These are phyloP conservation scores for Ichthyophthirius multifiliis DNA, from an alignment of 169 alveolate genomes.

Conservation along the genomic window DNA sequence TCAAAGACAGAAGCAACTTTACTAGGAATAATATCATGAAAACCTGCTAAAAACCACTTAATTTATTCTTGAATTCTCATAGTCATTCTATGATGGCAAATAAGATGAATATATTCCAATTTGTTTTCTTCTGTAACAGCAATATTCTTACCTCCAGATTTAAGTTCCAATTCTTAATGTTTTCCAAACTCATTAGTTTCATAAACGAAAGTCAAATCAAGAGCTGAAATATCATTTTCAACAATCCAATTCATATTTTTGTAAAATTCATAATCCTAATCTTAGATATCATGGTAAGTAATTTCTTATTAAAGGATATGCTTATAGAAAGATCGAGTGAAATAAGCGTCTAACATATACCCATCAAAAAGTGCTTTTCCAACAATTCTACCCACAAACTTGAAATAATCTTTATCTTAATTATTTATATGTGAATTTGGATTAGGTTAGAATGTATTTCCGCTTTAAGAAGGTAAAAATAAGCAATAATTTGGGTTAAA, in stretches of 20 bases:
- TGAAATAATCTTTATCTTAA: conserved; percentile 96
- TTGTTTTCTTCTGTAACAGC: conserved; percentile 92
- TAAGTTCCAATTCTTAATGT: conserved; percentile 91
- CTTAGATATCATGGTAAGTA: conserved; percentile 96
- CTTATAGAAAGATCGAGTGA: conserved; percentile 97
- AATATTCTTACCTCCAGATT: conserved; percentile 93
- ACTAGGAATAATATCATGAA: conserved; percentile 96
- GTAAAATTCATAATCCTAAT: conserved; percentile 96
- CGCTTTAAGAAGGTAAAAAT: conserved; percentile 80
- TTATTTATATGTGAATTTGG: conserved; percentile 93
- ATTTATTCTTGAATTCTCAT: conserved; percentile 93
- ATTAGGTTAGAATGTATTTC: conserved; percentile 95
- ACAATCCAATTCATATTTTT: conserved; percentile 93
- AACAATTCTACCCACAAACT: conserved; percentile 98
- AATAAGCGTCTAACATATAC: conserved; percentile 95
- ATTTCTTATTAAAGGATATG: conserved; percentile 96
- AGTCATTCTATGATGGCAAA: conserved; percentile 94
- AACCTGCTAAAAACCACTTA: conserved; percentile 96
- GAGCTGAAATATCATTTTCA: conserved; percentile 90
- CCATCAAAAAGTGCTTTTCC: conserved; percentile 98
- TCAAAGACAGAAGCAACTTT: conserved; percentile 95
- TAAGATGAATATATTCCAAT: conserved; percentile 92
- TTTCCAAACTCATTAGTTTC: conserved; percentile 96
- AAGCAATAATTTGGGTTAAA: conserved; percentile 98
- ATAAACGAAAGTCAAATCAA: conserved; percentile 69